Evolutionary conservation across 257 asterid genomes (phyloP), one percentile per base, ranked within the genome.

Genomic region (Perilla frutescens): DNA sequence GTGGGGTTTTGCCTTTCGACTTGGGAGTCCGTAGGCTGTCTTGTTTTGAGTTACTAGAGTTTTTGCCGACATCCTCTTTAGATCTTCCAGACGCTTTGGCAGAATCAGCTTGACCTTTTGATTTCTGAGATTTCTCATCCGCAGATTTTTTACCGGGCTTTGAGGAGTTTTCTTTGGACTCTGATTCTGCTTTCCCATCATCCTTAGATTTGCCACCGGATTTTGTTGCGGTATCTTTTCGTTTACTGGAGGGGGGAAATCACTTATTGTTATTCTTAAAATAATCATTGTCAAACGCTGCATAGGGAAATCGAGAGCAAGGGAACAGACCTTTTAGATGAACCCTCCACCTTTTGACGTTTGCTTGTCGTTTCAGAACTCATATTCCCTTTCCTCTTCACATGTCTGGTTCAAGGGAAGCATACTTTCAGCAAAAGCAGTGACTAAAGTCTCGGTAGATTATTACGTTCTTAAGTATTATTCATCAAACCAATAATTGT

Each of bases 291-390:
- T 64, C 63, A 32, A 68, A 34, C 45, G 50, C 62, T 62, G 36
- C 34, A 26, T 14, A 65, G 29, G 32, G 55, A 57, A 39, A 48
- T 9, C 4, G 12, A 47, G 69, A 43, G 54, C 10, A 68, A 80
- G 40, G 44, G 62, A 78, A 69, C 77, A 32, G 47, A 89, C 98
- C 96, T 84, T 77, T 87, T 88, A 26, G 81, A 74, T 53, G 88
- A 83, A 82, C 64, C 78, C 36, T 86, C 88, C 76, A 80, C 63
- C 82, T 74, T 85, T 7, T 80, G 87, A 11, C 68, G 89, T 88
- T 84, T 88, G 62, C 68, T 84, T 66, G 87, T 82, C 62, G 82
- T 48, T 77, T 82, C 94, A 62, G 87, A 53, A 76, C 45, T 79
- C 47, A 62, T 53, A 68, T 63, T 85, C 63, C 81, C 85, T 83